Base-by-base conservation (phyloP, 495 filamentous ascomycete genomes). In the Opeltia flavorubescens region DNA sequence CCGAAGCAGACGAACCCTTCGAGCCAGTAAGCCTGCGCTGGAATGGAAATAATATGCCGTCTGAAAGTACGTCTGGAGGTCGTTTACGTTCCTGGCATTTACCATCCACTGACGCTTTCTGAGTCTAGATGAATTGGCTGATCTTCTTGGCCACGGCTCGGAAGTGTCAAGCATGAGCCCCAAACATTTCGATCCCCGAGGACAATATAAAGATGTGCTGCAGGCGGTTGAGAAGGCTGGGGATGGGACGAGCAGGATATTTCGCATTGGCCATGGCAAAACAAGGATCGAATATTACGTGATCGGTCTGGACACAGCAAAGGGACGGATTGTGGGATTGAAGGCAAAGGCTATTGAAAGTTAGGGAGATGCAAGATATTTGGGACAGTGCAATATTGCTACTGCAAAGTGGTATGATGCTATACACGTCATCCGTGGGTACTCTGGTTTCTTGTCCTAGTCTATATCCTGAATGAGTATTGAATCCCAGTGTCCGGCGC, bases 1-100 rank as follows among this genome's bases (percentile, higher is more conserved):
- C 81, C 45, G 87, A 94, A 48, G 73, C 83, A 5, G 87, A 94
- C 62, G 84, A 89, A 65, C 81, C 81, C 29, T 94, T 89, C 61
- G 79, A 80, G 58, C 74, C 77, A 1, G 85, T 94, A 4, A 72
- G 66, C 43, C 55, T 94, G 53, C 66, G 63, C 49, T 88, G 72
- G 71, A 66, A 70, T 35, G 78, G 75, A 33, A 46, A 53, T 23
- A 49, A 49, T 1, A 41, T 64, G 39, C 62, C 58, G 21, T 45
- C 39, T 36, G 54, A 57, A 44, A 56, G 64, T 66, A 45, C n/a
- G 52, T 53, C 24, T 20, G 27, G 5, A 3, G 25, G 11, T 13
- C 29, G 29, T 13, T 31, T 31, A 6, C 13, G 29, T 31, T 33
- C 9, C 36, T 7, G 20, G 21, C 24, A 30, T 68, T 66, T 48